phyloP scores from a whole-genome alignment of 495 filamentous ascomycete species.

The Penicillium longicatenatum region DNA sequence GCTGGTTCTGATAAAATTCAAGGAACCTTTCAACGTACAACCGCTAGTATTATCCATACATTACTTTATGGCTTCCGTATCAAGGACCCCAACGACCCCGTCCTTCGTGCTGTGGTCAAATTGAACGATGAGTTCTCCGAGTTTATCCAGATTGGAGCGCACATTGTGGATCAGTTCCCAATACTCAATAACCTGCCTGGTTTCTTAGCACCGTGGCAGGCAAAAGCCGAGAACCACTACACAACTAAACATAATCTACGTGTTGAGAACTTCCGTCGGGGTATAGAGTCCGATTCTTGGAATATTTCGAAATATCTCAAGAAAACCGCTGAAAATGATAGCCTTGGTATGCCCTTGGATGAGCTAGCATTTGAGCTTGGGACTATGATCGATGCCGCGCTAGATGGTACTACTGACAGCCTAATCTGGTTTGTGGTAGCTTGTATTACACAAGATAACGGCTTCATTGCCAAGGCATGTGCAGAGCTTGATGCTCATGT shows the following conservation, averaged over 20 bases:
- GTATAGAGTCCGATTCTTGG: constrained; percentile 5
- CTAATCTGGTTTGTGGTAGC: constrained; percentile 23
- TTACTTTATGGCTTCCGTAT: constrained; percentile 24
- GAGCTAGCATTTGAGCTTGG: constrained; percentile 28
- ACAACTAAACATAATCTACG: constrained; percentile 13
- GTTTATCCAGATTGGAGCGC: constrained; percentile 4
- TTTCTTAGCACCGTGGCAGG: constrained; percentile 24
- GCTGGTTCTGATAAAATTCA: background rate
- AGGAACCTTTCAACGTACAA: constrained; percentile 16
- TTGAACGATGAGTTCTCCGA: constrained; percentile 23
- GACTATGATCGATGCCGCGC: constrained; percentile 22
- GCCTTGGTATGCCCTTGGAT: constrained; percentile 10
- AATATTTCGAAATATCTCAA: constrained; percentile 15
- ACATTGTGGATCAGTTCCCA: constrained; percentile 24
- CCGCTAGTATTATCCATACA: constrained; percentile 21
- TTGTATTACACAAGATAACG: constrained; percentile 15
- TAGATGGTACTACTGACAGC: constrained; percentile 18
- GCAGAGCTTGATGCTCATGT: constrained; percentile 57
- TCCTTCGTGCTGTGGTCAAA: constrained; percentile 14
- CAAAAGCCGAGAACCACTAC: constrained; percentile 21
- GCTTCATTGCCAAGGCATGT: constrained; percentile 43
- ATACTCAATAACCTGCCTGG: constrained; percentile 22
- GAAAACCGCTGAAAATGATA: constrained; percentile 8
- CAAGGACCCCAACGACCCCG: constrained; percentile 16
- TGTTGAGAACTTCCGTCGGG: background rate